Evolutionary conservation across 176 grass and related monocot species (phyloP), one percentile per base, ranked within the genome.

Genomic region (Eleusine indica): DNA sequence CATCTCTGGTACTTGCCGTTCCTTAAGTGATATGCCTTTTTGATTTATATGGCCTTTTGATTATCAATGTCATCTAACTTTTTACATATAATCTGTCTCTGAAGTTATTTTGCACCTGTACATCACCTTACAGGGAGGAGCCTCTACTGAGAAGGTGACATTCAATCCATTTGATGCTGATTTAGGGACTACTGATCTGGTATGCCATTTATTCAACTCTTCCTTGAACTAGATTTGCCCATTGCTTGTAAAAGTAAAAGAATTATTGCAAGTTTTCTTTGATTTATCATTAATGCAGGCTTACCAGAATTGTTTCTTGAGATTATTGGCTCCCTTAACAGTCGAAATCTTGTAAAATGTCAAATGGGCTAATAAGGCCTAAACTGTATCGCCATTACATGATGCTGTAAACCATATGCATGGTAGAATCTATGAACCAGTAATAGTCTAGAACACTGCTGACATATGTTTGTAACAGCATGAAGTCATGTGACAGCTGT

Each of bases 81-180:
- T 47, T 76, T 66, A 18, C 30, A 44, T 64, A 47, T 35, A 38
- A 6, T 58, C 82, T 4, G 14, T 71, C n/a, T 69, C 53, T 80
- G 12, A 51, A 56, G 22, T 80, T 16, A 67, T 73, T 80, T 43
- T 77, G 46, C 9, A 38, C 63, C 60, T 80, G 19, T 40, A 49
- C 60, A 22, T 66, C 52, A 22, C 58, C 76, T 74, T 72, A 70
- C 85, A 94, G 92, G 92, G 49, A 66, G 82, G 41, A 86, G 21
- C 49, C 38, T 85, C 41, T 86, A 18, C 52, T 53, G 75, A 85
- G 68, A 54, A 84, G 54, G 70, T 76, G 57, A 48, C 88, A 74
- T 80, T 78, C 79, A 98, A 98, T 88, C 91, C 92, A 77, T 98
- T 98, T 91, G 86, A 84, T 38, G 67, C 75, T 58, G 82, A 90